Conservation (phyloP, 176 grass and related monocot species). For the Tillandsia leiboldiana region DNA sequence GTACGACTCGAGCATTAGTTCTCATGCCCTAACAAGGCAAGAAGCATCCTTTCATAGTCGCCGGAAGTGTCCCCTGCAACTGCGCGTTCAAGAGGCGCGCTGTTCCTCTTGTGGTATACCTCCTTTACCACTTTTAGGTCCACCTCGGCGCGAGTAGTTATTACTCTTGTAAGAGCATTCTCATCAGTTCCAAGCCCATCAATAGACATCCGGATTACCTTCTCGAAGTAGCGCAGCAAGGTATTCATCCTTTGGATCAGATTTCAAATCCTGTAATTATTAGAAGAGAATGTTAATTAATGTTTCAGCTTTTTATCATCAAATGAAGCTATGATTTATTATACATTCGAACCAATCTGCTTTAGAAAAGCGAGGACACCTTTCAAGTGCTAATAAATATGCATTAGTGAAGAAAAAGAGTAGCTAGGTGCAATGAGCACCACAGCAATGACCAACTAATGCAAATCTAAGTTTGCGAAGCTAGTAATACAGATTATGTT, state of each 20-base stretch:
- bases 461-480: neutral
- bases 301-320: neutral
- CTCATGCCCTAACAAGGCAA: constrained; percentile 55
- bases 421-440: neutral
- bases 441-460: neutral
- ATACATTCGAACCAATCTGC: neutral
- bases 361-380: neutral
- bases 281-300: neutral
- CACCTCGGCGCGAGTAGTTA: constrained; percentile 80
- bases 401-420: neutral
- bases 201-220: constrained; percentile 52
- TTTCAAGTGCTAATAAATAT: neutral
- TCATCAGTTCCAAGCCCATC: constrained; percentile 65
- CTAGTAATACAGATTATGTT: neutral
- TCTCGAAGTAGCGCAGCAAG: constrained; percentile 70
- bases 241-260: constrained; percentile 79
- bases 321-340: neutral
- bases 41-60: constrained; percentile 76
- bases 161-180: constrained; percentile 54
- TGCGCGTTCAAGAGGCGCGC: constrained; percentile 36
- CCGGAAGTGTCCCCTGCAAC: constrained; percentile 59
- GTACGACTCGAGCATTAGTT: constrained; percentile 1
- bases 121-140: constrained; percentile 73
- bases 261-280: constrained; percentile 64
- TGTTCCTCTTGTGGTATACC: constrained; percentile 79